Conservation (phyloP, 2,329 filamentous ascomycete species). For the Stemphylium beticola region DNA sequence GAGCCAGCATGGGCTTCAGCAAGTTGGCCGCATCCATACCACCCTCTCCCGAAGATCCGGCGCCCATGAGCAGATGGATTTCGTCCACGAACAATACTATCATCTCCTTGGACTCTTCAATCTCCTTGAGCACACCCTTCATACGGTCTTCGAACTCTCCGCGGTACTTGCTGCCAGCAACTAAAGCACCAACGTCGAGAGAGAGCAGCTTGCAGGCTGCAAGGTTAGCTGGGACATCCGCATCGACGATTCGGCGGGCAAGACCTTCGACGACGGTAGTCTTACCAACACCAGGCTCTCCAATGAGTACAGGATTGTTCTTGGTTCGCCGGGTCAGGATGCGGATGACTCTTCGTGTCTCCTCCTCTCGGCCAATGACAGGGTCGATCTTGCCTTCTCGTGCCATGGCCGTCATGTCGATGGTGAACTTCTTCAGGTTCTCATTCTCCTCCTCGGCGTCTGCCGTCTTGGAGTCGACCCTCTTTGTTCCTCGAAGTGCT, state of each 20-base stretch:
- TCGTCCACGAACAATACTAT: slow-evolving; percentile 99
- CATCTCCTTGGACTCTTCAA: slow-evolving; percentile 91
- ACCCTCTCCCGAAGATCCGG: slow-evolving; percentile 90
- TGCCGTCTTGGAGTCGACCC: slow-evolving; percentile 94
- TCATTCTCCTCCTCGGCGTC: slow-evolving; percentile 93
- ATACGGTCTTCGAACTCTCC: slow-evolving; percentile 99
- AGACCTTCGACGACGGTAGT: slow-evolving; percentile 97
- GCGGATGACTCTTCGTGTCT: slow-evolving; percentile 88
- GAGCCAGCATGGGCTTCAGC: slow-evolving; percentile 96
- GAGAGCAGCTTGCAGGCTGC: slow-evolving; percentile 93
- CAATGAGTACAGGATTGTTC: slow-evolving; percentile 98
- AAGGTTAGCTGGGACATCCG: slow-evolving; percentile 93
- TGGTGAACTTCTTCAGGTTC: slow-evolving; percentile 96
- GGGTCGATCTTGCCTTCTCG: slow-evolving; percentile 97
- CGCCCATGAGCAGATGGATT: slow-evolving; percentile 98
- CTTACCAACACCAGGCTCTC: slow-evolving; percentile 97
- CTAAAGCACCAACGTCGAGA: slow-evolving; percentile 90
- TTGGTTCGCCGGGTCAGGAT: slow-evolving; percentile 94
- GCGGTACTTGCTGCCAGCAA: slow-evolving; percentile 97
- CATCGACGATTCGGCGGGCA: slow-evolving; percentile 93
- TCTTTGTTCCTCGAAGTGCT: slow-evolving; percentile 87
- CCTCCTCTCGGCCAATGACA: slow-evolving; percentile 95
- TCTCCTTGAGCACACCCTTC: slow-evolving; percentile 98
- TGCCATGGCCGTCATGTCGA: slow-evolving; percentile 97
- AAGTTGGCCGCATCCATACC: slow-evolving; percentile 99